Conservation (phyloP, 2,329 filamentous ascomycete genomes). For the Venturia nashicola region DNA sequence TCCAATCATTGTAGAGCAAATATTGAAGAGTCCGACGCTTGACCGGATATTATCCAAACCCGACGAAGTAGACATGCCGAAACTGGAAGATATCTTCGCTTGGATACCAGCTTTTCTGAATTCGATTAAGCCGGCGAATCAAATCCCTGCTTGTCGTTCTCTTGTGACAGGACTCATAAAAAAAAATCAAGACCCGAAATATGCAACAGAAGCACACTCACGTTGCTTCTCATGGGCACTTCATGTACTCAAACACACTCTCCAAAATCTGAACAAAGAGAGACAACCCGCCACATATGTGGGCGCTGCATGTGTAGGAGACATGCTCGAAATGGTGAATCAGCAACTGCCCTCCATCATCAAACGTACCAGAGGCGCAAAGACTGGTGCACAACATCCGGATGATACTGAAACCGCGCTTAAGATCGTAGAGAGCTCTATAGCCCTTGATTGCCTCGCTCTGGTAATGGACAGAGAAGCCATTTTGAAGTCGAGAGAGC, state of each 20-base stretch:
- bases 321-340: conserved; percentile 52
- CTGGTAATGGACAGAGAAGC: conserved; percentile 53
- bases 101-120: conserved; percentile 71
- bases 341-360: conserved; percentile 38
- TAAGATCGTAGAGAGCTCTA: conserved; percentile 51
- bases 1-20: conserved; percentile 68
- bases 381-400: conserved; percentile 16
- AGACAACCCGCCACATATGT: conserved; percentile 24
- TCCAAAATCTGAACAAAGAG: conserved; percentile 21
- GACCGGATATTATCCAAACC: conserved; percentile 40
- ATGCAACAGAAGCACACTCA: conserved; percentile 1
- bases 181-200: conserved; percentile 41
- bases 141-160: conserved; percentile 69
- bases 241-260: conserved; percentile 22
- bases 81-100: conserved; percentile 50
- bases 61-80: conserved; percentile 37
- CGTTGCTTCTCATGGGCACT: conserved; percentile 13
- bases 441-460: conserved; percentile 60
- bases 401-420: conserved; percentile 39
- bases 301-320: conserved; percentile 32
- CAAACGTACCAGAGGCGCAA: conserved; percentile 19
- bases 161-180: conserved; percentile 64
- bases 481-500: conserved; percentile 46
- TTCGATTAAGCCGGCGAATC: conserved; percentile 63
- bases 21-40: conserved; percentile 62